Conservation (phyloP, 257 asterid genomes). For the Fraxinus quadrangulata region DNA sequence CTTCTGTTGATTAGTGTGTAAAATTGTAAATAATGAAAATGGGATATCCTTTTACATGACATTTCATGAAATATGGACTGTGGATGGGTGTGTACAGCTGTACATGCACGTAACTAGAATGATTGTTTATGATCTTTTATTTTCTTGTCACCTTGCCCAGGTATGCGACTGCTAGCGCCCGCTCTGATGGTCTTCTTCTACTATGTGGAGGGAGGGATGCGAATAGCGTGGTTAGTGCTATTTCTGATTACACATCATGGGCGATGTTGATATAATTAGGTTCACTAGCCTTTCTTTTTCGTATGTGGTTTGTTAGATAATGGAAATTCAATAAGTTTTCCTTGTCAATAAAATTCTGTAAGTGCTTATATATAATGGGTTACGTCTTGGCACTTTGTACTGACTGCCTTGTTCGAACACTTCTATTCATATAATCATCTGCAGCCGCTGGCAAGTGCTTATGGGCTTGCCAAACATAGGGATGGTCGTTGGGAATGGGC, state of each 20-base stretch:
- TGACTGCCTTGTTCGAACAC: background rate
- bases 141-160: conserved; percentile 42
- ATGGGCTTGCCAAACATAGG: conserved; percentile 98
- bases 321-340: background rate
- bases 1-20: conserved; percentile 12
- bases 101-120: background rate
- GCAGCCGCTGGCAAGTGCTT: conserved; percentile 97
- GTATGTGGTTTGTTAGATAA: background rate
- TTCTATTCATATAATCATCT: conserved; percentile 19
- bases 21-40: conserved; percentile 5
- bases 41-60: conserved; percentile 11
- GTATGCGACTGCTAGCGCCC: conserved; percentile 99
- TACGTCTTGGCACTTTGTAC: background rate
- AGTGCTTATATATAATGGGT: background rate
- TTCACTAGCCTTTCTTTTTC: conserved; percentile 10
- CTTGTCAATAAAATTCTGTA: background rate
- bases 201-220: conserved; percentile 99
- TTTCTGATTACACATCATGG: conserved; percentile 15
- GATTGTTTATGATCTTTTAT: conserved; percentile 24
- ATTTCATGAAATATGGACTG: conserved; percentile 3
- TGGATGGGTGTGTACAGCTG: background rate
- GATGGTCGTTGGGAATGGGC: conserved; percentile 99
- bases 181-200: conserved; percentile 99
- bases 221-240: conserved; percentile 82
- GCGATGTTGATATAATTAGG: background rate